Base-by-base conservation (phyloP, 2,329 filamentous ascomycete species). In the Colletotrichum cuscutae region DNA sequence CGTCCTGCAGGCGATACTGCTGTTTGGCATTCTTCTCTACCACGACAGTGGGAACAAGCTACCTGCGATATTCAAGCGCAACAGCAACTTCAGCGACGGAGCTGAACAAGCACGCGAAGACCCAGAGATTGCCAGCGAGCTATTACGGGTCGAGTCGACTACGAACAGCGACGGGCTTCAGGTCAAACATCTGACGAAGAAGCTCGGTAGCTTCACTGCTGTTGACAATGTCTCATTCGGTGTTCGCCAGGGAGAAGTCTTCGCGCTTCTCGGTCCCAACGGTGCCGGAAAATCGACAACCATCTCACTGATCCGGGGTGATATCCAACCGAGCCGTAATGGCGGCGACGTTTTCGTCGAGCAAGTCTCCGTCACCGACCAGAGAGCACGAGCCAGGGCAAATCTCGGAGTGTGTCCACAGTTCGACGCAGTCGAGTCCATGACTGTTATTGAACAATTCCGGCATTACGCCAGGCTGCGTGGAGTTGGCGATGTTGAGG, bases 211-310 rank as follows among this genome's bases (percentile, higher is more conserved):
- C 72, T 92, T 93, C 76, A 90, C 91, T 0, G 95, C 94, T 3
- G 95, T 98, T n/a, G 92, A 97, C 77, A 93, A 98, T 77, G 90
- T 97, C 52, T 94, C 93, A 0, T 98, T 98, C 77, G 92, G 92
- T 30, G 92, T 98, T 32, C 89, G 89, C 13, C 90, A 90, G 63
- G 93, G 94, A 59, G 93, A 98, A 79, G 93, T 97, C 0, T 98
- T 97, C 81, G 95, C 95, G 0, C 88, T 98, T 0, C 89, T 98
- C 1, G 95, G 95, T 0, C 95, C 95, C 19, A 98, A 98, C 79
- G 95, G 95, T 24, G 96, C 95, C 1, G 95, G 95, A 71, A 98
- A 98, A 78, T 95, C 92, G 0, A 97, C 95, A 0, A 97, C 93
- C 0, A 97, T 98, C 77, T 94, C 92, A 1, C 86, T 98, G 56